Conservation (phyloP, 1,284 basidiomycete species). For the Leccinum subspadiceum region DNA sequence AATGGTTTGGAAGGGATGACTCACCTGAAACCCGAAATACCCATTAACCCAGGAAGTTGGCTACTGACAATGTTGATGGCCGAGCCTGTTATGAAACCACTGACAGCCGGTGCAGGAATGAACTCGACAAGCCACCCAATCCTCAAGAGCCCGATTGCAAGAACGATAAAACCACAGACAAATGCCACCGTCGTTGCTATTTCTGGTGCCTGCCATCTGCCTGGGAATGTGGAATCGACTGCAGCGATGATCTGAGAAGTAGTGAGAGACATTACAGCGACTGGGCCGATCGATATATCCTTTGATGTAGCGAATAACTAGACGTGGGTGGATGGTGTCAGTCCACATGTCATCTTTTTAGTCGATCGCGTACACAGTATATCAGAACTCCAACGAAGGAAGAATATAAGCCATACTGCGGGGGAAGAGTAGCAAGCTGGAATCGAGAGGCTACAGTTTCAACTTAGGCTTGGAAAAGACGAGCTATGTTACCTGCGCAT, state of each 20-base stretch:
- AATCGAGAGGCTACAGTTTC: neutral
- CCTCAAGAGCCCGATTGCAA: conserved; percentile 88
- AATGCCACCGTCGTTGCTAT: conserved; percentile 92
- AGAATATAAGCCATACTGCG: conserved; percentile 93
- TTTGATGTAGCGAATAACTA: conserved; percentile 92
- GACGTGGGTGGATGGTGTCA: conserved; percentile 12
- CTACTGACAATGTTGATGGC: conserved; percentile 87
- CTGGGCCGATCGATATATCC: conserved; percentile 94
- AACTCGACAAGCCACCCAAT: conserved; percentile 97
- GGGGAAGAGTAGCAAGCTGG: conserved; percentile 80
- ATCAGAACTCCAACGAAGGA: conserved; percentile 88
- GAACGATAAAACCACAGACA: conserved; percentile 90
- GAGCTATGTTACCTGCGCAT: conserved; percentile 54
- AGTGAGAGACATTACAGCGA: conserved; percentile 96
- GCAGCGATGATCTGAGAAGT: conserved; percentile 78
- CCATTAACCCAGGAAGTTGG: conserved; percentile 85
- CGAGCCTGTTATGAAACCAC: conserved; percentile 91
- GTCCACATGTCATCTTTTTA: conserved; percentile 12
- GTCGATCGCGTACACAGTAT: conserved; percentile 64
- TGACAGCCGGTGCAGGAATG: conserved; percentile 88
- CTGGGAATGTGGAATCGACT: conserved; percentile 54
- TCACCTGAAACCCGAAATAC: conserved; percentile 79
- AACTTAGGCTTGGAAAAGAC: neutral
- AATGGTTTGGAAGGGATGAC: conserved; percentile 21
- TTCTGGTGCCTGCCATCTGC: conserved; percentile 59